Percentiles rank a stretch among this genome's conserved stretches.
Evolutionary conservation across 306 rosid species (phyloP).

Genomic region (Purshia tridentata): DNA sequence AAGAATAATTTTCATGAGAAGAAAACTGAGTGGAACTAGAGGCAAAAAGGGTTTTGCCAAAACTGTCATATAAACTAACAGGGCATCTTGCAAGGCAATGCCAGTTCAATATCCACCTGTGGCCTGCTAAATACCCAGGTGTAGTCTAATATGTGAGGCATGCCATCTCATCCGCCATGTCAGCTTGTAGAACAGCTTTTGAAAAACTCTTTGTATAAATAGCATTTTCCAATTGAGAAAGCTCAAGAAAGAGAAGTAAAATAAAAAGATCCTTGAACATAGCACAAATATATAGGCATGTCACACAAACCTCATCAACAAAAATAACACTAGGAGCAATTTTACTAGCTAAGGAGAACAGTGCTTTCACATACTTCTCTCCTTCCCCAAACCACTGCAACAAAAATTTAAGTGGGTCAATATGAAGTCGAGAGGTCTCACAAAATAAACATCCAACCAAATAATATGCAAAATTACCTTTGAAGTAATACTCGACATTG

Average conservation of each 20-base stretch:
- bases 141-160: background rate
- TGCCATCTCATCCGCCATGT: background rate
- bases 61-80: background rate
- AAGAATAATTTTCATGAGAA: background rate
- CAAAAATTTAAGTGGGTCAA: conserved; percentile 25
- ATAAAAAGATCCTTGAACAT: background rate
- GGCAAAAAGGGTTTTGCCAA: background rate
- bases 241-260: background rate
- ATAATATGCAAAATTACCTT: conserved; percentile 49
- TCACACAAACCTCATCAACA: conserved; percentile 85
- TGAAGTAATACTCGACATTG: conserved; percentile 94
- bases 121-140: background rate
- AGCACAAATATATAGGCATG: background rate
- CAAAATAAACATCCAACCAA: background rate
- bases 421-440: conserved; percentile 8
- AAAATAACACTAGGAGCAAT: conserved; percentile 94
- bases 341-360: conserved; percentile 94
- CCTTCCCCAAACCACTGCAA: conserved; percentile 99
- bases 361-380: conserved; percentile 92
- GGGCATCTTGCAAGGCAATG: background rate
- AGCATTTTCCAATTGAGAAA: background rate
- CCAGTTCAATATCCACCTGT: background rate
- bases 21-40: background rate
- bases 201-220: background rate
- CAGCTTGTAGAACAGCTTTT: background rate